These are phyloP conservation scores for Ceratorhiza oryzae-sativae DNA, from an alignment of 1,284 basidiomycete genomes.

Conservation along the genomic window DNA sequence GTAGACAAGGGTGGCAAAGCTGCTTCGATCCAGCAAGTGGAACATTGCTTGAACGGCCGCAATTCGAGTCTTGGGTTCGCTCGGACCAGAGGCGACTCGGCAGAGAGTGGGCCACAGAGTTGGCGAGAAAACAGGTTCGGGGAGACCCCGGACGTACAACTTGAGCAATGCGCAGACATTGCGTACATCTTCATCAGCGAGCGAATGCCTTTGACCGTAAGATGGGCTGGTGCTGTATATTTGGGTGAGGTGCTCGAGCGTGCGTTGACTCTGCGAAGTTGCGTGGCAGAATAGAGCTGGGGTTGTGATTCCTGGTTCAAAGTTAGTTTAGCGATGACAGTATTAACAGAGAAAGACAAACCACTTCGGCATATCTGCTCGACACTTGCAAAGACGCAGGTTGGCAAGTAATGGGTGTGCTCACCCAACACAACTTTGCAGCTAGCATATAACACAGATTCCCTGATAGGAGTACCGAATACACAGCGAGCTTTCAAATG, in stretches of 20 bases:
- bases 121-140: slow-evolving; percentile 11
- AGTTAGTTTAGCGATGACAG: background rate
- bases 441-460: slow-evolving; percentile 12
- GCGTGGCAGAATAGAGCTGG: slow-evolving; percentile 14
- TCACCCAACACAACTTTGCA: slow-evolving; percentile 26
- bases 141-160: slow-evolving; percentile 26
- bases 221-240: background rate
- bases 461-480: slow-evolving; percentile 8
- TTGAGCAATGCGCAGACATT: slow-evolving; percentile 28
- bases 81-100: background rate
- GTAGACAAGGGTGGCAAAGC: slow-evolving; percentile 11
- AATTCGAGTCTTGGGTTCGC: background rate
- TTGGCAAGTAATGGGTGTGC: slow-evolving; percentile 9
- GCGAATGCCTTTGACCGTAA: background rate
- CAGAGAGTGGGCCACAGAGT: slow-evolving; percentile 14
- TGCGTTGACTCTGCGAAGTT: slow-evolving; percentile 14
- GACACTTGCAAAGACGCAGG: slow-evolving; percentile 21
- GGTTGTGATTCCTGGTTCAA: background rate
- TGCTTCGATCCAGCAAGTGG: background rate
- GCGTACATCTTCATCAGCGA: slow-evolving; percentile 1
- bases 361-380: slow-evolving; percentile 23
- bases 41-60: slow-evolving; percentile 25
- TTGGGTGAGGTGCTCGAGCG: background rate
- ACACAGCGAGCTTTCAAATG: slow-evolving; percentile 2
- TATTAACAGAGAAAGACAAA: too few relatives aligned